Base-by-base conservation (phyloP, 2,329 filamentous ascomycete species). In the Chaetomium globosum region DNA sequence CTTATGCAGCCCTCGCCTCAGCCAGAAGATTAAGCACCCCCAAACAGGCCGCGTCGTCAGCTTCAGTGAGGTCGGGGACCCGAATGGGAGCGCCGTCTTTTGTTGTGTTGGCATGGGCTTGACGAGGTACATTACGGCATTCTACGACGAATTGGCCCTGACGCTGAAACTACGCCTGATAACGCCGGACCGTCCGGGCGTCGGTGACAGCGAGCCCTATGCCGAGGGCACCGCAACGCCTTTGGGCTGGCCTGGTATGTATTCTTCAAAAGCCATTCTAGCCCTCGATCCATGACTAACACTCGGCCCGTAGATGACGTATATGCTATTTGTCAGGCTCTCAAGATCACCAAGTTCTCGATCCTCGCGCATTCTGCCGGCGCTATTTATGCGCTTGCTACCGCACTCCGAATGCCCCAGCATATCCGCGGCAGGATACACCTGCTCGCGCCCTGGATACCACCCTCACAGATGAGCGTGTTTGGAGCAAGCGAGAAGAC, bases 51-150 rank as follows among this genome's bases (percentile, higher is more conserved):
- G 95, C 19, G 83, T 90, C 3, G 97, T 99, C 70, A 96, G 93
- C 0, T 99, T 97, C 74, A 98, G 94, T 0, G 95, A 99, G 76
- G 95, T 99, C 2, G 95, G 95, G 16, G 93, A 98, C 75, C 88
- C 93, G 0, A 87, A 94, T 52, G 95, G 95, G 1, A 94, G 90
- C 70, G 94, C 93, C 2, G 92, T 99, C 1, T 93, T 99, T 71
- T 96, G 95, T 75, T 99, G 95, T 73, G 93, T 99, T 2, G 95
- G 95, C 23, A 99, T 99, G 95, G 95, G 95, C 0, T 78, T 99
- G 72, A 99, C 95, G 12, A 87, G 95, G 77, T 99, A 95, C 75
- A 91, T 99, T 66, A 97, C 92, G 67, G 93, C 93, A 0, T 99
- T 99, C 75, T 99, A 98, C 74, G 95, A 99, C 75, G 95, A 99